These are phyloP conservation scores for Teratosphaeria destructans DNA, from an alignment of 2,329 filamentous ascomycete species.

Conservation along the genomic window DNA sequence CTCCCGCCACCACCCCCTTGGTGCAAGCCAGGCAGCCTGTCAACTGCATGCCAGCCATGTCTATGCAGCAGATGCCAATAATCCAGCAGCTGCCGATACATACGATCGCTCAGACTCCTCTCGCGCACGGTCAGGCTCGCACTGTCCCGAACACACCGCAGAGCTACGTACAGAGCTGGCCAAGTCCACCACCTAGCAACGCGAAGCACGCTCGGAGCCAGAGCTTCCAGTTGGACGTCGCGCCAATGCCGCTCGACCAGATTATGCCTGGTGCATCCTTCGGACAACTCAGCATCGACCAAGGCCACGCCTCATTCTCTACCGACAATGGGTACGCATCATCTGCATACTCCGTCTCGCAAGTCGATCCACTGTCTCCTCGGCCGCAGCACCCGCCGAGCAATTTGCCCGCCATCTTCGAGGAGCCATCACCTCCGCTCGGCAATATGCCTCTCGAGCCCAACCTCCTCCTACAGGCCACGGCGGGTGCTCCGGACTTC, in stretches of 20 bases:
- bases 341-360: constrained; percentile 39
- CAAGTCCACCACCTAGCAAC: constrained; percentile 22
- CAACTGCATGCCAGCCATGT: constrained; percentile 3
- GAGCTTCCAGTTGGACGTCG: constrained; percentile 40
- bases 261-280: background rate
- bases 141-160: constrained; percentile 44
- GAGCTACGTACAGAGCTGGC: constrained; percentile 27
- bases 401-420: constrained; percentile 28
- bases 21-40: constrained; percentile 8
- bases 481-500: constrained; percentile 20
- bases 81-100: constrained; percentile 17
- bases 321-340: constrained; percentile 37
- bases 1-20: constrained; percentile 11
- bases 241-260: constrained; percentile 38
- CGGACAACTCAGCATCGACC: constrained; percentile 4
- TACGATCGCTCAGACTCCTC: constrained; percentile 17
- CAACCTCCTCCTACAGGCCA: constrained; percentile 18
- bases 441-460: constrained; percentile 4
- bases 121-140: constrained; percentile 26
- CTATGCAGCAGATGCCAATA: constrained; percentile 6
- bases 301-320: constrained; percentile 18
- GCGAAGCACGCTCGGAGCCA: constrained; percentile 23
- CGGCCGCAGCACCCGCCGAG: constrained; percentile 24
- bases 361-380: constrained; percentile 37
- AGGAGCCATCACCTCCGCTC: constrained; percentile 14